Evolutionary conservation across 306 rosid genomes (phyloP), one percentile per base, ranked within the genome.

Genomic region (Purshia tridentata): DNA sequence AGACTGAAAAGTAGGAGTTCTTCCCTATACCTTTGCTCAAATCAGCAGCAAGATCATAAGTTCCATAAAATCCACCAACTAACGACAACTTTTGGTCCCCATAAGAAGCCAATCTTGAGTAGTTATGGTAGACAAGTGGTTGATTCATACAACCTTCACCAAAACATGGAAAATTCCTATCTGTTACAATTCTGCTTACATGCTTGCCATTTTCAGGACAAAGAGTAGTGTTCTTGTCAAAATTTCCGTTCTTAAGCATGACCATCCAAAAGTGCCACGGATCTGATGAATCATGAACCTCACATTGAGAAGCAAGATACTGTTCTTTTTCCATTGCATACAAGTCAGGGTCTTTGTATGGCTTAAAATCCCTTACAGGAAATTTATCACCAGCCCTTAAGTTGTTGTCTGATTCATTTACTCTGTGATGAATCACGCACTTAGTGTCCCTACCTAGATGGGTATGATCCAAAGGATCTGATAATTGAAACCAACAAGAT

Each of bases 101-200:
- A 4, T 65, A 65, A 60, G 73, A 76, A 20, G 44, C 81, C 66
- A 82, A 51, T 51, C 75, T 84, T 8, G 91, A 67, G 68, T 77
- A 77, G 62, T 84, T 77, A 44, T 82, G 88, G 80, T 69, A 87
- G 9, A 87, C 74, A 18, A 82, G 86, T 16, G 91, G 91, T 61
- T 80, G 88, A 63, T 87, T 87, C 91, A 87, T 87, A 80, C 91
- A 87, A 57, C 91, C 91, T n/a, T 73, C n/a, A 1, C 84, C 86
- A 6, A 84, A 87, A 56, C 91, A 87, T 0, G 89, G 91, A 72
- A 87, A 87, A 35, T 60, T 82, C 18, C 86, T 69, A 13, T 50
- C 74, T 0, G 87, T 84, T 8, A 55, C 67, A 46, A 87, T 75
- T 61, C 61, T 72, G 39, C 76, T 51, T 23, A 84, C 40, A 3